Evolutionary conservation across 2,329 filamentous ascomycete genomes (phyloP).

Genomic region (Macrophomina phaseolina): DNA sequence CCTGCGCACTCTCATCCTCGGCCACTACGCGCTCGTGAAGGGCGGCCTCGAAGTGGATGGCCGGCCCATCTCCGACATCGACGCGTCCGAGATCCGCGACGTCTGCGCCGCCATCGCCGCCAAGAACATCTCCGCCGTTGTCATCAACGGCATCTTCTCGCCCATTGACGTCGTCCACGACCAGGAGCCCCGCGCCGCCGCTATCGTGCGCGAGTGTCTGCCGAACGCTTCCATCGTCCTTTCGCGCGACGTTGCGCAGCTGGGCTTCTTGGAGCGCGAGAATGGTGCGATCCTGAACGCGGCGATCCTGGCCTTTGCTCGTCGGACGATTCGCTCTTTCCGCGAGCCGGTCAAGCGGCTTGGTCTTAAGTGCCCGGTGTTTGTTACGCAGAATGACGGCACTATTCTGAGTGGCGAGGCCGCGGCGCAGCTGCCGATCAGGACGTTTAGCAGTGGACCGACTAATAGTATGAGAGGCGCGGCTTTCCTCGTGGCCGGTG

Average conservation of each 20-base stretch:
- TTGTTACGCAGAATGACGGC: constrained; percentile 69
- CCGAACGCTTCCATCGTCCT: constrained; percentile 46
- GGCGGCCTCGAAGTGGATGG: constrained; percentile 46
- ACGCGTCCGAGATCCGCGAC: constrained; percentile 46
- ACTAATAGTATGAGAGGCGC: constrained; percentile 62
- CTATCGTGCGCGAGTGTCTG: constrained; percentile 44
- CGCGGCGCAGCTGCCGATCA: constrained; percentile 63
- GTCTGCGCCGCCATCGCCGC: constrained; percentile 43
- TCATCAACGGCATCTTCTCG: constrained; percentile 55
- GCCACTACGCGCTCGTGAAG: constrained; percentile 52
- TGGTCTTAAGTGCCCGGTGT: constrained; percentile 57
- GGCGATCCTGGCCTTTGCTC: constrained; percentile 64
- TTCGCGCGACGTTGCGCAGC: constrained; percentile 52
- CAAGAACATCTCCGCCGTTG: constrained; percentile 47
- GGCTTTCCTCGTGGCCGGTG: constrained; percentile 59
- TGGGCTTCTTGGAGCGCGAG: constrained; percentile 64
- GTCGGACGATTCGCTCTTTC: constrained; percentile 63
- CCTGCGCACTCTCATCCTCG: constrained; percentile 54
- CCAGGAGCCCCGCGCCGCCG: constrained; percentile 50
- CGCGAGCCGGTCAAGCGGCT: constrained; percentile 58
- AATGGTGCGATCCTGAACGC: constrained; percentile 71
- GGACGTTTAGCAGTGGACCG: constrained; percentile 67
- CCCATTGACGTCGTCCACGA: constrained; percentile 51
- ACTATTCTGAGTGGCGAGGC: constrained; percentile 61
- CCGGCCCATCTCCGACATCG: constrained; percentile 32